A percentile compares a stretch with the other conserved stretches of the same genome.
These are phyloP conservation scores for Coemansia sp. DNA, from an alignment of 192 early-diverging fungal genomes.

Conservation along the genomic window DNA sequence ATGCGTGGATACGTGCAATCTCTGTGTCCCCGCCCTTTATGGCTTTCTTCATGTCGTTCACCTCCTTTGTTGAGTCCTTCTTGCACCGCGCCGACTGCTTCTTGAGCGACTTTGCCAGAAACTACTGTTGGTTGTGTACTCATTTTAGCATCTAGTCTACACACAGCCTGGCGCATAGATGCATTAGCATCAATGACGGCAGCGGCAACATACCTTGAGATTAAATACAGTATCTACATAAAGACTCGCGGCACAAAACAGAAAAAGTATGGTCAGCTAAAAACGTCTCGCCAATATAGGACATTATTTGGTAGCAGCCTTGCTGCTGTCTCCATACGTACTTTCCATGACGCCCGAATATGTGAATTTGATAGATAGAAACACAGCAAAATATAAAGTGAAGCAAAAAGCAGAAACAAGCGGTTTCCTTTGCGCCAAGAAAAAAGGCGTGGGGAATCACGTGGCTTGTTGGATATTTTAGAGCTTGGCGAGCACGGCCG, in stretches of 20 bases:
- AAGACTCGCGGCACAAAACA: neutral
- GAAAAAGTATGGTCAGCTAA: neutral
- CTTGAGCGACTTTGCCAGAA: conserved; percentile 87
- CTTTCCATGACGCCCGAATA: conserved; percentile 24
- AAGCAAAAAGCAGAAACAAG: conserved; percentile 1
- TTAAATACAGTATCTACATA: conserved; percentile 35
- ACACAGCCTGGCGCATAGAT: neutral
- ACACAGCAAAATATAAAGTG: neutral
- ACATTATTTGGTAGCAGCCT: neutral
- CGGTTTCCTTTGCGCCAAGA: neutral
- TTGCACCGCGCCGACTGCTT: conserved; percentile 79
- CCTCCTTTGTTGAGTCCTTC: conserved; percentile 83
- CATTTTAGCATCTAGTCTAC: neutral
- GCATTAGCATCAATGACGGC: neutral
- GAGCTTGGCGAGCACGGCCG: conserved; percentile 61
- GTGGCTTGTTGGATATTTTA: conserved; percentile 12
- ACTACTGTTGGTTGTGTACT: conserved; percentile 57
- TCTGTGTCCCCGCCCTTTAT: conserved; percentile 92
- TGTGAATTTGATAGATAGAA: neutral
- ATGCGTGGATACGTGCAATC: conserved; percentile 89
- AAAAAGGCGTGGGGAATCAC: conserved; percentile 5
- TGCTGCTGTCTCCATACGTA: conserved; percentile 18
- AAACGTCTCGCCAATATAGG: neutral
- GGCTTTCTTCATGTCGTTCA: conserved; percentile 88
- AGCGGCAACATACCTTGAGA: conserved; percentile 21